Percentiles rank a stretch among this genome's conserved stretches.
These are phyloP conservation scores for Coemansia sp. DNA, from an alignment of 192 early-diverging fungal genomes.

Conservation along the genomic window DNA sequence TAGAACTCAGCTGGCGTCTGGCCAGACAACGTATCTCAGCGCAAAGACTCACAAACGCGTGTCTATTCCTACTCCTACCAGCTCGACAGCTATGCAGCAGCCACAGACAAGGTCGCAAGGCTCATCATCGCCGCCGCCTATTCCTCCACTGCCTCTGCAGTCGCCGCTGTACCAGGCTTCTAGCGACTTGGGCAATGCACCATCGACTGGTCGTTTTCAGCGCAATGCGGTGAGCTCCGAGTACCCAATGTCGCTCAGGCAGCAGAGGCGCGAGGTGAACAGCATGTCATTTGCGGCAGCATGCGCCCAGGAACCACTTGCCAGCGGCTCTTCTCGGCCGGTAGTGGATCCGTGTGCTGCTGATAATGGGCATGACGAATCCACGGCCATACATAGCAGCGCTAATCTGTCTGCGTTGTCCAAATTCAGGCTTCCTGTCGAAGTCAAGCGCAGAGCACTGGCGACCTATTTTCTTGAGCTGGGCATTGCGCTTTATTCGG, in stretches of 20 bases:
- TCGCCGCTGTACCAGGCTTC: slow-evolving; percentile 18
- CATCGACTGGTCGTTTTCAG: background rate
- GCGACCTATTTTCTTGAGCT: slow-evolving; percentile 70
- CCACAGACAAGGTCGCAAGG: background rate
- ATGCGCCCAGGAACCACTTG: too few relatives aligned
- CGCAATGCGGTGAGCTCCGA: background rate
- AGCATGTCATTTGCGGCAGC: background rate
- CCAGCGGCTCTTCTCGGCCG: too few relatives aligned
- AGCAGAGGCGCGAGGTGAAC: background rate
- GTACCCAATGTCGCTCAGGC: background rate
- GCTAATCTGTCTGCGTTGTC: background rate
- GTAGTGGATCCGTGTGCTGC: background rate
- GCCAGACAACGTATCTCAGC: slow-evolving; percentile 19
- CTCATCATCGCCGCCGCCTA: background rate
- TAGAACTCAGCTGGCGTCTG: slow-evolving; percentile 8
- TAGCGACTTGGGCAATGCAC: slow-evolving; percentile 2
- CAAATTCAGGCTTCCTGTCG: slow-evolving; percentile 4
- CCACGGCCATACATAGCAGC: slow-evolving; percentile 30
- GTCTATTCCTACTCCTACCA: slow-evolving; percentile 25
- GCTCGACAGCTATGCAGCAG: background rate
- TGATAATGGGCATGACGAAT: slow-evolving; percentile 15
- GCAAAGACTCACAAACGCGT: slow-evolving; percentile 30
- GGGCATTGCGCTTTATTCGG: slow-evolving; percentile 72
- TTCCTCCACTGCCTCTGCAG: slow-evolving; percentile 17
- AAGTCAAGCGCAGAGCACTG: slow-evolving; percentile 42